A percentile compares a stretch with the other conserved stretches of the same genome.
Evolutionary conservation across 345 rosid genomes (phyloP).

Genomic region (Linum tenue): DNA sequence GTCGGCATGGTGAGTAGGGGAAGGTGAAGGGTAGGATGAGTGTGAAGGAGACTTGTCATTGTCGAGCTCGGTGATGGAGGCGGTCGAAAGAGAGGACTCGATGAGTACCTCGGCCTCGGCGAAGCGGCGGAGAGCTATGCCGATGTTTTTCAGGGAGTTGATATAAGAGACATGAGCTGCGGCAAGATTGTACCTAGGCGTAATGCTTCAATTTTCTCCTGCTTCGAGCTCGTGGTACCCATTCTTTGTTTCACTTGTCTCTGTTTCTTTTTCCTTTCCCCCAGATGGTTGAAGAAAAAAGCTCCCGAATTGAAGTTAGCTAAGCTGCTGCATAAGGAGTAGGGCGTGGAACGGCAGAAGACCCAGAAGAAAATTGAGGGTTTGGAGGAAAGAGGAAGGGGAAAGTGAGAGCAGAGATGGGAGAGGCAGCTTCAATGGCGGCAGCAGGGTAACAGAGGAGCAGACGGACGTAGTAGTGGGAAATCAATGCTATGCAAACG

Average conservation of each 20-base stretch:
- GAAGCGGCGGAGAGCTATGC: constrained; percentile 62
- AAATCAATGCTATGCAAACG: not conserved
- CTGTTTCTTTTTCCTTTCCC: too few species aligned
- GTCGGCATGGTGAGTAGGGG: constrained; percentile 50
- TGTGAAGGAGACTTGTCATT: constrained; percentile 54
- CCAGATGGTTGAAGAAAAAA: constrained; percentile 4
- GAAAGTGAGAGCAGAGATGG: not conserved
- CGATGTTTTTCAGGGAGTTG: constrained; percentile 65
- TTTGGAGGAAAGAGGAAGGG: not conserved
- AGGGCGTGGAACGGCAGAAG: not conserved
- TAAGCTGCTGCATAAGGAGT: not conserved
- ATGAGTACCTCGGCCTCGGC: constrained; percentile 63
- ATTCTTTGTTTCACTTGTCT: constrained; percentile 17
- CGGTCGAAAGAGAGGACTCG: constrained; percentile 51
- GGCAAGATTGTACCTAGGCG: too few species aligned
- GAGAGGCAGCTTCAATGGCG: not conserved
- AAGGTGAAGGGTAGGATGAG: constrained; percentile 60
- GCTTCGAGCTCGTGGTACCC: constrained; percentile 71
- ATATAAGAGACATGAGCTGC: constrained; percentile 87
- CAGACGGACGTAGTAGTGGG: not conserved
- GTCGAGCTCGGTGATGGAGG: constrained; percentile 69
- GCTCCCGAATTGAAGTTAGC: not conserved
- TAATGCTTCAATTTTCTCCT: constrained; percentile 49
- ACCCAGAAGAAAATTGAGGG: not conserved
- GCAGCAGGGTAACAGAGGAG: constrained; percentile 5